Base-by-base conservation (phyloP, 129 eudicot species). In the Erigeron canadensis region DNA sequence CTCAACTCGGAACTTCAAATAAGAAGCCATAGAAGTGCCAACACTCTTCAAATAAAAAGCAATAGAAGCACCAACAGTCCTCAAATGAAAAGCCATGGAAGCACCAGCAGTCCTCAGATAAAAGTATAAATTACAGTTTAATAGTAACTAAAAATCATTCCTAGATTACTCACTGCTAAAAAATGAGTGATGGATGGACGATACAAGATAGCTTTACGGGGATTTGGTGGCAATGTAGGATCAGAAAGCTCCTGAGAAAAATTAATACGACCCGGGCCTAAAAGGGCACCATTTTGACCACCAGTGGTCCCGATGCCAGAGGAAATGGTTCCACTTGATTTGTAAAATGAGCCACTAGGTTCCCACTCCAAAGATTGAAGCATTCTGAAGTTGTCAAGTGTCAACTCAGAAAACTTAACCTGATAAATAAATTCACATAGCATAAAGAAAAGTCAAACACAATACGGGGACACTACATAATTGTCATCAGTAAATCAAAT, bases 331-430 rank as follows among this genome's bases (percentile, higher is more conserved):
- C 80, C 83, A 83, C 74, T 84, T 78, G 85, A 65, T 79, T 85
- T 85, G 79, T 93, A 89, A 63, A 93, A 89, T 37, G 90, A 86
- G 45, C 98, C 98, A 82, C 95, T 83, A 8, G 98, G 95, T 86
- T 93, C 96, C 98, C 98, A 93, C 70, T 93, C 98, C 79, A 93
- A 87, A 79, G 86, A 77, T 48, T 93, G 98, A 83, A 93, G 92
- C 95, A 93, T 93, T 78, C 96, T 77, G 73, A 87, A 93, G 77
- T 80, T 87, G 75, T 93, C 96, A 70, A 93, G 81, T 45, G 98
- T 89, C 70, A 93, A 82, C 84, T 93, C 98, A 4, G 98, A 89
- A 78, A 85, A 89, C 72, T 93, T 93, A 56, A 88, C 87, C 97
- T 91, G 87, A 72, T 59, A 63, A 67, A 50, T 1, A 69, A 57